Percentiles rank a stretch among this genome's conserved stretches.
phyloP scores from a whole-genome alignment of 176 grass and related monocot species.

The Carex parvula region DNA sequence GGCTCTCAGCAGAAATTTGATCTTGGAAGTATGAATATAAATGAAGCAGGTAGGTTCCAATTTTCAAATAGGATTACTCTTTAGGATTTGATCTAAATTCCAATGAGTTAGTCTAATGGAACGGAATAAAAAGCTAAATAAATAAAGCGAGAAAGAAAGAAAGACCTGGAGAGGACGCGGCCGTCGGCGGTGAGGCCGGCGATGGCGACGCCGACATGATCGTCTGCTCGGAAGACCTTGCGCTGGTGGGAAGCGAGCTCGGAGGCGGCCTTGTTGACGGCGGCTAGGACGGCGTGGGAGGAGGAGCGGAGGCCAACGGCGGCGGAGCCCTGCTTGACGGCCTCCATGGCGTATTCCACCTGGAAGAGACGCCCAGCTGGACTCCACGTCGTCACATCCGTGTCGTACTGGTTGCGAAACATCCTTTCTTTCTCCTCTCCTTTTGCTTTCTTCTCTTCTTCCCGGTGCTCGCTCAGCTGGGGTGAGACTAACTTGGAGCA shows the following conservation, averaged over 20 bases:
- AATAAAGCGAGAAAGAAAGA: too few species aligned
- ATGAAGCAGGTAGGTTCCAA: neutral
- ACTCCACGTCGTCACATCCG: constrained; percentile 94
- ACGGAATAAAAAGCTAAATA: too few species aligned
- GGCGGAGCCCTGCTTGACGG: constrained; percentile 96
- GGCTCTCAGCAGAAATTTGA: too few species aligned
- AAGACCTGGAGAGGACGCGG: constrained; percentile 55
- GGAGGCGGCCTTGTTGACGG: constrained; percentile 77
- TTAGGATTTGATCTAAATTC: too few species aligned
- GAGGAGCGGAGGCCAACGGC: constrained; percentile 76
- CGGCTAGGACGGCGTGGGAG: constrained; percentile 59
- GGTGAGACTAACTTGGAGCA: too few species aligned
- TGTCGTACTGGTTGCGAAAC: constrained; percentile 98
- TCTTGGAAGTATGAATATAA: too few species aligned
- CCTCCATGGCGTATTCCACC: constrained; percentile 99
- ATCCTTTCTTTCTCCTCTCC: constrained; percentile 15
- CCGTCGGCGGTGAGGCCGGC: constrained; percentile 87
- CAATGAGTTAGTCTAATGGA: too few species aligned
- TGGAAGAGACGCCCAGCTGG: constrained; percentile 89
- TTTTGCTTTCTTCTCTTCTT: neutral
- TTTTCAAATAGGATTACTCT: too few species aligned
- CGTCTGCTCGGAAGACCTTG: constrained; percentile 79
- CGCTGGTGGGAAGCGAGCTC: constrained; percentile 91
- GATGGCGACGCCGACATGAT: constrained; percentile 86
- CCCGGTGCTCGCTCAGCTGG: neutral